Evolutionary conservation across 2,329 filamentous ascomycete genomes (phyloP).

Genomic region (Sclerotinia borealis): DNA sequence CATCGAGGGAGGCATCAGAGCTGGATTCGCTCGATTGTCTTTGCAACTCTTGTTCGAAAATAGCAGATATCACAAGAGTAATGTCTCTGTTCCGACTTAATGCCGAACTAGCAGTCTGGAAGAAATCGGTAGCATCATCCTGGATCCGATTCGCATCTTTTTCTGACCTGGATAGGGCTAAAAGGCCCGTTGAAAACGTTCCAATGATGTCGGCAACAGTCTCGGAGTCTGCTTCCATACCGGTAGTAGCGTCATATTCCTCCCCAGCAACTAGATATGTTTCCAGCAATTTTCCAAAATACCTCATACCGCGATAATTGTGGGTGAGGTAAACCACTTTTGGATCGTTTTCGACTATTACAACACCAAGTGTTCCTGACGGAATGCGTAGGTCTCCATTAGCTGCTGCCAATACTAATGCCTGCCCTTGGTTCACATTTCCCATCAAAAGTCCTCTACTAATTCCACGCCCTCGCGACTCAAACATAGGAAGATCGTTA

Average conservation of each 20-base stretch:
- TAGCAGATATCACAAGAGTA: conserved; percentile 73
- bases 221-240: conserved; percentile 45
- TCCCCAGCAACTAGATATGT: conserved; percentile 55
- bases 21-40: conserved; percentile 37
- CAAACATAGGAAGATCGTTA: conserved; percentile 59
- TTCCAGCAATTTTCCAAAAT: conserved; percentile 71
- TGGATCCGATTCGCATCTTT: conserved; percentile 36
- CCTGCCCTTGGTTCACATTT: conserved; percentile 12
- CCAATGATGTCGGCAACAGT: conserved; percentile 68
- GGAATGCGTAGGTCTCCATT: conserved; percentile 54
- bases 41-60: conserved; percentile 65
- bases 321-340: conserved; percentile 70
- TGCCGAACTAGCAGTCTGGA: conserved; percentile 53
- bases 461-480: conserved; percentile 28
- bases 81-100: conserved; percentile 61
- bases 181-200: conserved; percentile 65
- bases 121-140: conserved; percentile 35
- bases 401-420: conserved; percentile 27
- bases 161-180: conserved; percentile 30
- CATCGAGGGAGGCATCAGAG: conserved; percentile 47
- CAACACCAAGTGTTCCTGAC: conserved; percentile 59
- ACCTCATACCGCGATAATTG: conserved; percentile 70
- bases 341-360: conserved; percentile 72
- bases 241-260: conserved; percentile 39
- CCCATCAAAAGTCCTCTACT: background rate